Conservation (phyloP, 108 stramenopile species). For the Cyclotella sp. region DNA sequence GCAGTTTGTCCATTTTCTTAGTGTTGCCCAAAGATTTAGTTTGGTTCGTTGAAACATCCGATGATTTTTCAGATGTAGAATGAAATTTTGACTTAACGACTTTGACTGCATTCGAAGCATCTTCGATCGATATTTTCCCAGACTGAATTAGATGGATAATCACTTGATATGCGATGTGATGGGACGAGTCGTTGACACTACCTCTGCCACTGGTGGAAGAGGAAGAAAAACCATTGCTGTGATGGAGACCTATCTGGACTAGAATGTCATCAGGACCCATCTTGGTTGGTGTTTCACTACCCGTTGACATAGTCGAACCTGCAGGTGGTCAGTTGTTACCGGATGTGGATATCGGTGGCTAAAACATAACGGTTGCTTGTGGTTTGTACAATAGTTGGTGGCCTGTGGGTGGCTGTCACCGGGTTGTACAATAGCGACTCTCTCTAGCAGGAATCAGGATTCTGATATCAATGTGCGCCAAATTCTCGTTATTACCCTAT, state of each 20-base stretch:
- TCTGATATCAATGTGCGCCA: too few species aligned
- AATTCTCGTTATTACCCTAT: too few species aligned
- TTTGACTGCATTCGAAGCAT: conserved; percentile 20
- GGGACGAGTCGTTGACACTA: neutral
- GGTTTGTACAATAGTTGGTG: too few species aligned
- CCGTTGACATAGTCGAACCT: neutral
- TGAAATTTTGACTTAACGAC: neutral
- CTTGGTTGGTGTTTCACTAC: neutral
- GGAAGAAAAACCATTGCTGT: neutral
- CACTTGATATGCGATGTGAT: conserved; percentile 5
- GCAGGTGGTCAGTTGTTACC: too few species aligned
- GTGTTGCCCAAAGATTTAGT: neutral
- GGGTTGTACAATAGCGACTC: too few species aligned
- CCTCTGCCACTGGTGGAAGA: neutral
- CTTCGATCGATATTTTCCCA: conserved; percentile 28
- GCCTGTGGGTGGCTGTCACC: too few species aligned
- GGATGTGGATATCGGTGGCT: too few species aligned
- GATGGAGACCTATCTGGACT: conserved; percentile 2
- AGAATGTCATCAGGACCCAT: neutral
- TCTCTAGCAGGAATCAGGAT: too few species aligned
- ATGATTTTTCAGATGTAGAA: neutral
- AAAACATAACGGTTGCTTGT: too few species aligned
- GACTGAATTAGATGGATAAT: conserved; percentile 24
- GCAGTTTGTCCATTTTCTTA: neutral
- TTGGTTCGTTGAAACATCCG: too few species aligned